phyloP scores from a whole-genome alignment of 208 protist species.

The Acanthamoeba polyphaga region DNA sequence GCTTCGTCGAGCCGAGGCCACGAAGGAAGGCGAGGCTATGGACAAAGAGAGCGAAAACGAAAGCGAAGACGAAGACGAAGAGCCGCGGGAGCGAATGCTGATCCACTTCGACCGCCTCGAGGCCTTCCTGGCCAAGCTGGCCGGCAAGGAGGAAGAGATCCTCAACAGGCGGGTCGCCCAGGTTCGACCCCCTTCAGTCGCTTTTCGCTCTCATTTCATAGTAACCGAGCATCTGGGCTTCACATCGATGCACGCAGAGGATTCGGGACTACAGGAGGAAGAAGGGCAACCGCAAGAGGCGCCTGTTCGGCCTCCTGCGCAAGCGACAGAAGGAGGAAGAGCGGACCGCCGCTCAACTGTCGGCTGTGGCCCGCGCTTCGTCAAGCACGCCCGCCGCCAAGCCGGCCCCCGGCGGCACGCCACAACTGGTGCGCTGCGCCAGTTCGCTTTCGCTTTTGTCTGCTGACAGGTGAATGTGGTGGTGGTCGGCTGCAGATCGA shows the following conservation, averaged over 20 bases:
- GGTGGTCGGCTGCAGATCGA: not conserved
- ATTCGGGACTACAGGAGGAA: not conserved
- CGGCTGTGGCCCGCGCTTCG: not conserved
- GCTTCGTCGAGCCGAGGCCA: not conserved
- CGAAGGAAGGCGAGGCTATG: not conserved
- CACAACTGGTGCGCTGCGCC: not conserved
- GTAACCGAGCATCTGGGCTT: no score
- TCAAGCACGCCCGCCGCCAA: not conserved
- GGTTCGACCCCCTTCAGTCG: not conserved
- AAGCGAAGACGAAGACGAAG: not conserved
- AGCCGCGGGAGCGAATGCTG: not conserved
- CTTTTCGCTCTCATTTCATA: no score
- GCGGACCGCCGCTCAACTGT: not conserved
- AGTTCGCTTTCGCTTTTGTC: not conserved
- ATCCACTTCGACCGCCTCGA: conserved; percentile 48
- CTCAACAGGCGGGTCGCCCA: conserved; percentile 1
- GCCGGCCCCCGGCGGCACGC: not conserved
- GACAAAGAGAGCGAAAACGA: not conserved
- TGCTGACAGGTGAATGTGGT: not conserved
- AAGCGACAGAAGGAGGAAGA: conserved; percentile 5
- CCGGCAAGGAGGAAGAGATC: not conserved
- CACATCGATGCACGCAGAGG: not conserved
- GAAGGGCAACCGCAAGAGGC: conserved; percentile 7
- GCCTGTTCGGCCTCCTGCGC: not conserved
- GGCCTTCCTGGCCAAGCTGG: conserved; percentile 16